A percentile compares a stretch with the other conserved stretches of the same genome.
Conservation (phyloP, 2,329 filamentous ascomycete genomes). For the Trichoderma cornu-damae region DNA sequence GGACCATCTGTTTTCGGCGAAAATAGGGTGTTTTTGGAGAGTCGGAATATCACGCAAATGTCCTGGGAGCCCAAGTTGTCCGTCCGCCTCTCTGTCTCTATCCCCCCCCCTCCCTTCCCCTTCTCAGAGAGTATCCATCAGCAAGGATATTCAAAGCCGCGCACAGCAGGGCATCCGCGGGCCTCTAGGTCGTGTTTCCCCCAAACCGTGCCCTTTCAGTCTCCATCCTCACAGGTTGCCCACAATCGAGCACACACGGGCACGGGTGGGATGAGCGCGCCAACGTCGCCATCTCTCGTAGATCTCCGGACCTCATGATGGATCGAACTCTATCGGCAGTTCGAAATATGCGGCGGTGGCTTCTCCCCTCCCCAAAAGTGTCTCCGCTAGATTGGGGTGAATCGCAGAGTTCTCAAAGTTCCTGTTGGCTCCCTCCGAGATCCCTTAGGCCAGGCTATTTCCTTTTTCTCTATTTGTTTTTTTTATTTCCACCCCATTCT, state of each 20-base stretch:
- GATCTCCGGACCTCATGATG: background rate
- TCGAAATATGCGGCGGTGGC: background rate
- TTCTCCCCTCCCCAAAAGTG: background rate
- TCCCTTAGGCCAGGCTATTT: background rate
- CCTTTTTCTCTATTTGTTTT: background rate
- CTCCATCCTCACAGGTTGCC: background rate
- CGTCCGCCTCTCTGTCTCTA: background rate
- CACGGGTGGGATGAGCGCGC: background rate
- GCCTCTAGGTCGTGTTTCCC: background rate
- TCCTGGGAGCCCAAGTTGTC: too few relatives aligned
- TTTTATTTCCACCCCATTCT: background rate
- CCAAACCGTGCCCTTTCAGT: background rate
- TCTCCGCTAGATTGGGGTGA: background rate
- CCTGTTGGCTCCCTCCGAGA: background rate
- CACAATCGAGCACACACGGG: background rate
- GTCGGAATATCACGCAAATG: background rate
- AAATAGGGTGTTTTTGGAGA: background rate
- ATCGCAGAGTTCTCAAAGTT: background rate
- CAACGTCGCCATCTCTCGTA: slow-evolving; percentile 1
- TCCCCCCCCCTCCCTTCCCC: background rate
- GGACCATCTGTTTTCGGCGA: background rate
- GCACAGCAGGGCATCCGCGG: background rate
- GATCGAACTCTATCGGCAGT: slow-evolving; percentile 11
- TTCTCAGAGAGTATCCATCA: background rate
- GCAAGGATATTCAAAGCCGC: background rate